Conservation (phyloP, 208 protist species). For the Entamoeba invadens region DNA sequence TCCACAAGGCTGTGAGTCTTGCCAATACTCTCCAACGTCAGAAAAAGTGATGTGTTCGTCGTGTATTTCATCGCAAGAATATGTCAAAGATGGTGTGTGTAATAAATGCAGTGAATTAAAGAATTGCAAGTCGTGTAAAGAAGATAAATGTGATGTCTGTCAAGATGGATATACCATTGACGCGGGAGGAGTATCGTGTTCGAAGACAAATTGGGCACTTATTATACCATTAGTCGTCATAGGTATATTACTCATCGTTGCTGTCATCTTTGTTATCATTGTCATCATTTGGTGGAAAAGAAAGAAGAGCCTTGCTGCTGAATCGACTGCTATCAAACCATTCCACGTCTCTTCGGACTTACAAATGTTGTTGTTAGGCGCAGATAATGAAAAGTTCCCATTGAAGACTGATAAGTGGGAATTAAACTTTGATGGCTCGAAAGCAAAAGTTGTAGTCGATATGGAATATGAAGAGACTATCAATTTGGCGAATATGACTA, state of each 20-base stretch:
- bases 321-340: background rate
- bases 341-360: background rate
- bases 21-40: background rate
- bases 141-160: background rate
- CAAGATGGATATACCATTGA: background rate
- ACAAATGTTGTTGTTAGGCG: background rate
- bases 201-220: background rate
- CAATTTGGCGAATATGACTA: background rate
- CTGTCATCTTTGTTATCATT: background rate
- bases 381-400: background rate
- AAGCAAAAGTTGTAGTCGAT: background rate
- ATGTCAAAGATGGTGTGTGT: background rate
- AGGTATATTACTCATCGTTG: background rate
- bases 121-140: background rate
- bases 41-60: background rate
- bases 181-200: background rate
- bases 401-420: background rate
- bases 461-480: background rate
- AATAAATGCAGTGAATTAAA: background rate
- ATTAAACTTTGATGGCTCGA: background rate
- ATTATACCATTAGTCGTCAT: background rate
- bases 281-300: background rate
- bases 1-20: background rate
- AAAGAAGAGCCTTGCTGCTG: background rate
- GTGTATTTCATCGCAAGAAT: background rate